Percentiles rank a stretch among this genome's conserved stretches.
Evolutionary conservation across 108 stramenopile genomes (phyloP).

Genomic region (Skeletonema grethae): DNA sequence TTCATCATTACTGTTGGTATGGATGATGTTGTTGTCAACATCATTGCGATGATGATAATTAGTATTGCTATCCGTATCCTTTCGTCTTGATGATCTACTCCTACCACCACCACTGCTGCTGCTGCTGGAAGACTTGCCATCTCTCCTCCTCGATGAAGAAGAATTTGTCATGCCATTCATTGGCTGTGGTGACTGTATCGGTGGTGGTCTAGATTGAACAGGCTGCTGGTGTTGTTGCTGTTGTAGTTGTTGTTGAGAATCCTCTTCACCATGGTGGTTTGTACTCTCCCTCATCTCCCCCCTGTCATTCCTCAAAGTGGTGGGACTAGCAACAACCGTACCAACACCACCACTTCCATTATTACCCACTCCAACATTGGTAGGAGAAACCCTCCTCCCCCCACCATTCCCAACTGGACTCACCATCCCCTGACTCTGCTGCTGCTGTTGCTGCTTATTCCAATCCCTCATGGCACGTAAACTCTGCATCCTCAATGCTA

Average conservation of each 20-base stretch:
- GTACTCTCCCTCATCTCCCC: too few relatives aligned
- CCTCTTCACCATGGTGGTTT: neutral
- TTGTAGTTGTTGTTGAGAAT: neutral
- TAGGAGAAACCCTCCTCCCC: neutral
- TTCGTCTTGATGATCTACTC: neutral
- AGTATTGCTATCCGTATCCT: neutral
- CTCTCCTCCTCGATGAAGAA: neutral
- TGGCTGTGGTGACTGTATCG: neutral
- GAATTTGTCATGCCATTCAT: neutral
- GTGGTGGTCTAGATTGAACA: neutral
- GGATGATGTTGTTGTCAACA: neutral
- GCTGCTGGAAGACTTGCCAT: neutral
- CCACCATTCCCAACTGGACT: neutral
- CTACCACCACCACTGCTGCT: neutral
- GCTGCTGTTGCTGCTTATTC: neutral
- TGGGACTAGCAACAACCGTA: too few relatives aligned
- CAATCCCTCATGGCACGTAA: constrained; percentile 24
- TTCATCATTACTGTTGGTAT: neutral
- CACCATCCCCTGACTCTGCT: neutral
- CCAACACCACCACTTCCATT: too few relatives aligned
- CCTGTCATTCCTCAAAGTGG: too few relatives aligned
- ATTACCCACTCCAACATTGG: too few relatives aligned
- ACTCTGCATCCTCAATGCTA: constrained; percentile 27
- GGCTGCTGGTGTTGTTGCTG: too few relatives aligned
- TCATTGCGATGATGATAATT: neutral